Evolutionary conservation across 257 asterid genomes (phyloP), one percentile per base, ranked within the genome.

Genomic region (Nicotiana sylvestris): DNA sequence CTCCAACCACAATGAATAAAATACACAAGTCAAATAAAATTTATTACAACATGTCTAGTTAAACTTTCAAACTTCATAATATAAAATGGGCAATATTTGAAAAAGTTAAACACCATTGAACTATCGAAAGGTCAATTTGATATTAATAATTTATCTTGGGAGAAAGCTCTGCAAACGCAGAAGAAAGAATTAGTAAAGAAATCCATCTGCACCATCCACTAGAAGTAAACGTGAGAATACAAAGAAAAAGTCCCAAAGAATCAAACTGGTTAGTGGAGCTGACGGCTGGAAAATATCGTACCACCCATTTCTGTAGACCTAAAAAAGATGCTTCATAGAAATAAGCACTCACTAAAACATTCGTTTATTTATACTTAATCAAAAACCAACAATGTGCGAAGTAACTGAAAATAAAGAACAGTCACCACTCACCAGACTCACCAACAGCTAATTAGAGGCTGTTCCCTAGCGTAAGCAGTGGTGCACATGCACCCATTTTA

Each of bases 191-290:
- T 74, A 55, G 80, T 49, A 37, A 27, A 51, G 79, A 15, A 58
- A 49, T 16, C 4, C 43, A 76, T 49, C 64, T 27, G 62, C 62
- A 27, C 80, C 80, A 17, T 79, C 86, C 85, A 76, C 79, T 30
- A 83, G 81, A 83, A 84, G 7, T 55, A 76, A 89, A 78, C 80
- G 32, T 60, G 29, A 77, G 66, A 33, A 33, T 3, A 13, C 10
- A 29, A 62, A 25, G 12, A 43, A 46, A 2, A 74, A 78, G n/a
- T 60, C 13, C 37, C 55, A 67, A 57, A 69, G 89, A 84, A 88
- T 89, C 81, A 80, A 58, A 85, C 65, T 32, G 67, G 86, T 58
- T 51, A 85, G 86, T 87, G 91, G 90, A 84, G 56, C 66, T 70
- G 18, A 81, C 32, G 5, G 57, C 10, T 10, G 64, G 82, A 81